phyloP scores from a whole-genome alignment of 495 filamentous ascomycete genomes.

The Penicillium argentinense region DNA sequence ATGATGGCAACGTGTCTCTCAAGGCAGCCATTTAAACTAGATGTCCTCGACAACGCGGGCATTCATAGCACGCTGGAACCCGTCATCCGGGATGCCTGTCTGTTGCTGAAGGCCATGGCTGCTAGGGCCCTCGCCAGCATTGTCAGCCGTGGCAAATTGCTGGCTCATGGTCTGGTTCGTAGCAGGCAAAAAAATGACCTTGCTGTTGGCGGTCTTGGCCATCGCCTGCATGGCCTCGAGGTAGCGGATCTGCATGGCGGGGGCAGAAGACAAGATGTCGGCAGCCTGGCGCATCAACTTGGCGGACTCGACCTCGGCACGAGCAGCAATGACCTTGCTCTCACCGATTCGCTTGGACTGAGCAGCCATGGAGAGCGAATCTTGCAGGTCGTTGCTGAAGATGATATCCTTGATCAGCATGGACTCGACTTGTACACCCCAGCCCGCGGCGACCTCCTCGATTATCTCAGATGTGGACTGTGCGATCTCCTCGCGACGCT shows the following conservation, averaged over 20 bases:
- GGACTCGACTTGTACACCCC: conserved; percentile 94
- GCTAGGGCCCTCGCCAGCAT: conserved; percentile 58
- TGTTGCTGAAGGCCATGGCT: conserved; percentile 39
- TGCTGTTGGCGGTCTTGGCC: conserved; percentile 93
- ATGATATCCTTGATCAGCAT: conserved; percentile 99
- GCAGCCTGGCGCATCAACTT: conserved; percentile 98
- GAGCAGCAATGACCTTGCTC: conserved; percentile 94
- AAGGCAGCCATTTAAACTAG: too few species aligned
- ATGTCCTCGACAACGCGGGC: conserved; percentile 86
- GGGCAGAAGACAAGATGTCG: conserved; percentile 89
- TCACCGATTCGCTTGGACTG: conserved; percentile 96
- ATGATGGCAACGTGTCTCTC: too few species aligned
- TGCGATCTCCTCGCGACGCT: conserved; percentile 96
- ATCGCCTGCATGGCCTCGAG: conserved; percentile 99
- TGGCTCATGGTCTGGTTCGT: conserved; percentile 50
- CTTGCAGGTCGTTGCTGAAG: conserved; percentile 93
- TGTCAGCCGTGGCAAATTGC: conserved; percentile 52
- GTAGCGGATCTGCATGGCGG: conserved; percentile 98
- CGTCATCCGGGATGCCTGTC: conserved; percentile 43
- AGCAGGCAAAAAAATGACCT: conserved; percentile 92
- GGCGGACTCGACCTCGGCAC: conserved; percentile 94
- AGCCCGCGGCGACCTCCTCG: conserved; percentile 88
- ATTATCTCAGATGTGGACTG: conserved; percentile 95
- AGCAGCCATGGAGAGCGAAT: conserved; percentile 99
- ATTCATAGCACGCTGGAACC: conserved; percentile 82